Base-by-base conservation (phyloP, 139 green algal species). In the Monoraphidium neglectum region DNA sequence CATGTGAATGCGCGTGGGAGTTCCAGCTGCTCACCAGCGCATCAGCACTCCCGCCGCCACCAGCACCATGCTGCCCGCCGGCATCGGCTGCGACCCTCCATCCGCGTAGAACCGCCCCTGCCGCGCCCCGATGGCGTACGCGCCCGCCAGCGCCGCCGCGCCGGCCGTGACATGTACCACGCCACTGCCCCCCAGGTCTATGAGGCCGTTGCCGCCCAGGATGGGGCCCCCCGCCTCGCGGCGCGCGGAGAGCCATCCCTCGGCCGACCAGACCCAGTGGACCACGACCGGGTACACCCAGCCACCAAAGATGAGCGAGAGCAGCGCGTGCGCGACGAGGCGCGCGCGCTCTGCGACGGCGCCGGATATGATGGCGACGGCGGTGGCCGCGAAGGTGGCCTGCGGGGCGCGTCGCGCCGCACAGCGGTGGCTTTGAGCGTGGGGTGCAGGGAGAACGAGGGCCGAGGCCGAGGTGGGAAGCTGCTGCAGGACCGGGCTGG, bases 81-180 rank as follows among this genome's bases (percentile, higher is more conserved):
- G 78, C 62, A 92, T 87, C 26, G 43, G 28, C 1, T 36, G 69
- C 53, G 40, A 28, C 38, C 87, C 86, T 51, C 92, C 92, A 38
- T 94, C 79, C 32, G 82, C 43, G 8, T 8, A 8, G 12, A 51
- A 51, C 43, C 12, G 43, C 8, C 12, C 12, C 43, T 8, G 43
- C 43, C 43, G 8, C 43, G 43, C 8, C 43, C 43, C 43, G 8
- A 51, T 12, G 43, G 43, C 43, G 8, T 8, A 8, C 8, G 88
- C 90, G 53, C 83, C 93, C 49, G 88, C 80, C 57, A 94, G 80
- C 12, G 86, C 90, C 47, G 93, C 92, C 30, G 86, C 78, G 70
- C 93, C 93, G n/a, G 90, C 93, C n/a, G 77, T 66, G 84, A 93
- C 92, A 80, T 93, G 89, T 8, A 86, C 80, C 12, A 83, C 70